Conservation (phyloP, 2,329 filamentous ascomycete genomes). For the Phaeosphaeria sp. region DNA sequence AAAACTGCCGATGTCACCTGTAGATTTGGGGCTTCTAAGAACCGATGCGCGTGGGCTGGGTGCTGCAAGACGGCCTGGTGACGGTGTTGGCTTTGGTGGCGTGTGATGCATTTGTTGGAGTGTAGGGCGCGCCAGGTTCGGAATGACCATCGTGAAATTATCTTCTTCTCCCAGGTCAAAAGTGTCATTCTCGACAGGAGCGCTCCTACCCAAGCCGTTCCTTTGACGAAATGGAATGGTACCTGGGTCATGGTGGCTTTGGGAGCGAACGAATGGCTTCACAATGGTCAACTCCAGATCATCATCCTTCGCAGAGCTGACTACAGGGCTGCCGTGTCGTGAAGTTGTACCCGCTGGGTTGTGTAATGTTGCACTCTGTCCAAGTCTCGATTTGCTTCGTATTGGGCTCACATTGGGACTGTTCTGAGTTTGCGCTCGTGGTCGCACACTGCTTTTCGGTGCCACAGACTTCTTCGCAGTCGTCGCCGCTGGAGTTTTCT, state of each 20-base stretch:
- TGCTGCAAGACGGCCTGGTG: conserved; percentile 31
- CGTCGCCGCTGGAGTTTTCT: conserved; percentile 51
- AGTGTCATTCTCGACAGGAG: conserved; percentile 48
- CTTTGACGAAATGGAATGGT: conserved; percentile 45
- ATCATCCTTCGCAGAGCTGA: conserved; percentile 51
- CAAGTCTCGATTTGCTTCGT: conserved; percentile 45
- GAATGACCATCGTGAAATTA: conserved; percentile 60
- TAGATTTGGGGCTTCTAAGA: conserved; percentile 39
- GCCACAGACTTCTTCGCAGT: conserved; percentile 46
- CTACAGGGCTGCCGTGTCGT: conserved; percentile 39
- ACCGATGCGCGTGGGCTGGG: conserved; percentile 35
- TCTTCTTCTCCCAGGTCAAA: conserved; percentile 52
- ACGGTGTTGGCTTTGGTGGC: conserved; percentile 38
- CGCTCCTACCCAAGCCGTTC: conserved; percentile 48
- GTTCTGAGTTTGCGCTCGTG: conserved; percentile 41
- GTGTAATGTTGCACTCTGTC: conserved; percentile 32
- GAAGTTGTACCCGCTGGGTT: conserved; percentile 39
- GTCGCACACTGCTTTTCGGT: conserved; percentile 38
- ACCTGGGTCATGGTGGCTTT: conserved; percentile 37
- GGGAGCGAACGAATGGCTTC: conserved; percentile 50
- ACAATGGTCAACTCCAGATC: conserved; percentile 54
- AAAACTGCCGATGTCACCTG: conserved; percentile 27
- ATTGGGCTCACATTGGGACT: conserved; percentile 45
- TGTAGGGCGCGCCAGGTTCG: conserved; percentile 43
- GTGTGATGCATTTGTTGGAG: conserved; percentile 38